Evolutionary conservation across 108 stramenopile species (phyloP).

Genomic region (Cyclostephanos tholiformis): DNA sequence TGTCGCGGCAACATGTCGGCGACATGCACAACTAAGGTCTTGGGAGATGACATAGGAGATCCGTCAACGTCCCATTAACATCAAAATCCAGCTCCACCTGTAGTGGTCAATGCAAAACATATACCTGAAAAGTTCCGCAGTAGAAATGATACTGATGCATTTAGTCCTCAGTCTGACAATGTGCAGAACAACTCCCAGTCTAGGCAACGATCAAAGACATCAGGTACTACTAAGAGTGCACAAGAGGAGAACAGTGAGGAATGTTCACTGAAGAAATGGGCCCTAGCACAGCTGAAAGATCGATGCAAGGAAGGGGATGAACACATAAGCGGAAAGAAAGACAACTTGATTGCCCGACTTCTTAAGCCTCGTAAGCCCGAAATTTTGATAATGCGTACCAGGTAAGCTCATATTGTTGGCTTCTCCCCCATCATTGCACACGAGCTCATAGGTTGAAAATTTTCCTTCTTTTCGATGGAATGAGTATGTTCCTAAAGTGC

Average conservation of each 20-base stretch:
- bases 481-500: slow-evolving; percentile 58
- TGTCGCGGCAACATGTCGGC: too few relatives aligned
- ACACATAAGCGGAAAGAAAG: slow-evolving; percentile 53
- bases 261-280: slow-evolving; percentile 34
- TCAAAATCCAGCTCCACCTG: slow-evolving; percentile 53
- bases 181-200: neutral
- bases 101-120: slow-evolving; percentile 31
- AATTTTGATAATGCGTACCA: slow-evolving; percentile 39
- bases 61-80: slow-evolving; percentile 42
- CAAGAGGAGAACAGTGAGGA: slow-evolving; percentile 11
- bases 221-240: neutral
- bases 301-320: slow-evolving; percentile 53
- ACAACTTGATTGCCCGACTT: slow-evolving; percentile 57
- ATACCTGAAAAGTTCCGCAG: slow-evolving; percentile 6
- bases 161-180: slow-evolving; percentile 9
- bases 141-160: slow-evolving; percentile 2
- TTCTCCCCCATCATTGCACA: neutral
- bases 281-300: slow-evolving; percentile 43
- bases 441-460: neutral
- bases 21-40: too few relatives aligned
- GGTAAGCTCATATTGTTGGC: neutral
- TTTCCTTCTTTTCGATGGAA: slow-evolving; percentile 21
- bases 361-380: slow-evolving; percentile 60
- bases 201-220: slow-evolving; percentile 1
- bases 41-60: slow-evolving; percentile 44